Evolutionary conservation across 2,329 filamentous ascomycete species (phyloP).

Genomic region (Aspergillus luchuensis): DNA sequence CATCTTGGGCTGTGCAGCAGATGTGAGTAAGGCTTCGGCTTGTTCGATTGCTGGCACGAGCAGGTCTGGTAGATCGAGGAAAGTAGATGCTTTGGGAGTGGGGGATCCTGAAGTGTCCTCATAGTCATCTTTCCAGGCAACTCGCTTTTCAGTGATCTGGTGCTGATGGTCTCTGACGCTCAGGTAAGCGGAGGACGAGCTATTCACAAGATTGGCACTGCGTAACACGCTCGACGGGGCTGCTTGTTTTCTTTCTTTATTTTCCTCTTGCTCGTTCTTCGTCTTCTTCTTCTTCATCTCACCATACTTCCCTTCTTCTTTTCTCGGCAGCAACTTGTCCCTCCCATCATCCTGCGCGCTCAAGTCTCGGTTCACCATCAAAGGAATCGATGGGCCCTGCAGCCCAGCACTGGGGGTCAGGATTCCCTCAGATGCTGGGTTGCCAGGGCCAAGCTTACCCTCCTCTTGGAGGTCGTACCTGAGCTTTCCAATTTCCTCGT

Average conservation of each 20-base stretch:
- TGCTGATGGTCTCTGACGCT: not conserved
- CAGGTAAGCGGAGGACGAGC: not conserved
- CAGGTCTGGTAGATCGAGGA: not conserved
- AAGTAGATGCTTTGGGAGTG: slow-evolving; percentile 4
- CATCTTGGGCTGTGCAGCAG: not conserved
- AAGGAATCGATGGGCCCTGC: not conserved
- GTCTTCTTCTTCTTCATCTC: not conserved
- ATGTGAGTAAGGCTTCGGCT: not conserved
- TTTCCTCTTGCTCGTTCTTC: not conserved
- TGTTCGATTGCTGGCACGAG: slow-evolving; percentile 12
- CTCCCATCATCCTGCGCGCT: not conserved
- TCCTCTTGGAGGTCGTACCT: slow-evolving; percentile 16
- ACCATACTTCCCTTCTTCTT: not conserved
- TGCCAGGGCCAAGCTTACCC: not conserved
- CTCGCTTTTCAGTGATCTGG: not conserved
- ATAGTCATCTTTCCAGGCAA: not conserved
- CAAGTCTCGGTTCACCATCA: not conserved
- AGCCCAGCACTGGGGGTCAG: not conserved
- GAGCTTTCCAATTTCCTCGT: slow-evolving; percentile 18
- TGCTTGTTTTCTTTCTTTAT: not conserved
- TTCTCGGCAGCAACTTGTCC: not conserved
- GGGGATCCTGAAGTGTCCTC: slow-evolving; percentile 6
- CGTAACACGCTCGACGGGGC: not conserved
- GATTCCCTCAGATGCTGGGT: not conserved
- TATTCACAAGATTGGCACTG: not conserved